A percentile compares a stretch with the other conserved stretches of the same genome.
phyloP scores from a whole-genome alignment of 306 rosid species.

The Pyrus communis region DNA sequence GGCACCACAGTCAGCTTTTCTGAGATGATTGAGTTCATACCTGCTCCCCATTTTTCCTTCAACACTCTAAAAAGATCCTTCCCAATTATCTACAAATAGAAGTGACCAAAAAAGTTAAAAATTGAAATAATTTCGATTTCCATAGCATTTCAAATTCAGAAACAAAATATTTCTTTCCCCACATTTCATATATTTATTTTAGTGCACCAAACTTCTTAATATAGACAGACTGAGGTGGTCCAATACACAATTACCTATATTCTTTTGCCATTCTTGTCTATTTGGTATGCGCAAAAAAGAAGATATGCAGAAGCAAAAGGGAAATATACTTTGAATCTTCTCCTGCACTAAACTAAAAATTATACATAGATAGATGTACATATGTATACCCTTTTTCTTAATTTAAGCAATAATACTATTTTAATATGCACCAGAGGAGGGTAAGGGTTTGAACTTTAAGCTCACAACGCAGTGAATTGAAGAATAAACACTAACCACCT shows the following conservation, averaged over 20 bases:
- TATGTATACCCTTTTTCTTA: too few relatives aligned
- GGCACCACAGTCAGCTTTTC: slow-evolving; percentile 52
- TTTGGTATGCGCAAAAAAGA: not conserved
- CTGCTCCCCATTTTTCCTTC: slow-evolving; percentile 47
- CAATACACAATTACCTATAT: not conserved
- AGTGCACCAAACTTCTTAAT: too few relatives aligned
- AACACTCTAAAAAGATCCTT: slow-evolving; percentile 59
- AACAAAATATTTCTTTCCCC: not conserved
- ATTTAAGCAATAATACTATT: too few relatives aligned
- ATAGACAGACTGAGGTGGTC: too few relatives aligned
- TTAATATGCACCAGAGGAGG: too few relatives aligned
- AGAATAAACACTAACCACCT: not conserved
- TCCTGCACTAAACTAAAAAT: too few relatives aligned
- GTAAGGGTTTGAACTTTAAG: too few relatives aligned
- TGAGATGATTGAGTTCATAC: slow-evolving; percentile 27
- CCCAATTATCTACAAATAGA: slow-evolving; percentile 34
- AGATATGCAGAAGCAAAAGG: not conserved
- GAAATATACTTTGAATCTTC: not conserved
- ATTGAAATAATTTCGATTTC: not conserved
- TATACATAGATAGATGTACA: too few relatives aligned
- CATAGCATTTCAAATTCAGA: not conserved
- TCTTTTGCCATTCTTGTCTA: not conserved
- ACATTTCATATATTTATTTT: not conserved
- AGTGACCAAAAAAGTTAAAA: not conserved
- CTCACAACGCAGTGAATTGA: not conserved